phyloP scores from a whole-genome alignment of 345 rosid genomes.

The Geranium rotundifolium region DNA sequence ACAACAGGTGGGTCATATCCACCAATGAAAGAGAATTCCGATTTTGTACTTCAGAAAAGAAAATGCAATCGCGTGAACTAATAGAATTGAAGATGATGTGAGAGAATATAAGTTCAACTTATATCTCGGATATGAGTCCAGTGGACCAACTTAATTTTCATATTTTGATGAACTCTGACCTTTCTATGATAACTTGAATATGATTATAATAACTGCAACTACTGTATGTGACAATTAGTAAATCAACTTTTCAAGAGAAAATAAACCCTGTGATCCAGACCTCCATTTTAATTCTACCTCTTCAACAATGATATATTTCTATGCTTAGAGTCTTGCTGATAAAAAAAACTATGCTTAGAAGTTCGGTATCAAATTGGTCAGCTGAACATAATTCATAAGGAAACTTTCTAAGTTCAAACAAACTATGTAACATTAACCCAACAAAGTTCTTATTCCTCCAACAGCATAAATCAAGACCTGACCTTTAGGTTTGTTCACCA shows the following conservation, averaged over 20 bases:
- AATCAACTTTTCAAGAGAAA: not conserved
- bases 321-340: too few relatives aligned
- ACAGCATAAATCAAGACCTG: constrained; percentile 8
- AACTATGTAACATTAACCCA: not conserved
- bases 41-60: not conserved
- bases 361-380: not conserved
- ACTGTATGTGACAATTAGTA: not conserved
- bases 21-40: not conserved
- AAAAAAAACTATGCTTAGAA: not conserved
- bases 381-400: not conserved
- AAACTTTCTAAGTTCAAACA: not conserved
- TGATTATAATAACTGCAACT: not conserved
- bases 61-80: not conserved
- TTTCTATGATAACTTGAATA: not conserved
- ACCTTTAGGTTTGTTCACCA: constrained; percentile 95
- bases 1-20: not conserved
- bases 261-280: not conserved
- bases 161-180: too few relatives aligned
- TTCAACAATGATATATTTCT: not conserved
- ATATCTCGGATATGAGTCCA: not conserved
- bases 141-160: too few relatives aligned
- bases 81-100: too few relatives aligned
- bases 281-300: not conserved
- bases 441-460: not conserved
- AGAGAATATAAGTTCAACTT: not conserved